These are phyloP conservation scores for Gleditsia sinensis DNA, from an alignment of 306 rosid species.

Conservation along the genomic window DNA sequence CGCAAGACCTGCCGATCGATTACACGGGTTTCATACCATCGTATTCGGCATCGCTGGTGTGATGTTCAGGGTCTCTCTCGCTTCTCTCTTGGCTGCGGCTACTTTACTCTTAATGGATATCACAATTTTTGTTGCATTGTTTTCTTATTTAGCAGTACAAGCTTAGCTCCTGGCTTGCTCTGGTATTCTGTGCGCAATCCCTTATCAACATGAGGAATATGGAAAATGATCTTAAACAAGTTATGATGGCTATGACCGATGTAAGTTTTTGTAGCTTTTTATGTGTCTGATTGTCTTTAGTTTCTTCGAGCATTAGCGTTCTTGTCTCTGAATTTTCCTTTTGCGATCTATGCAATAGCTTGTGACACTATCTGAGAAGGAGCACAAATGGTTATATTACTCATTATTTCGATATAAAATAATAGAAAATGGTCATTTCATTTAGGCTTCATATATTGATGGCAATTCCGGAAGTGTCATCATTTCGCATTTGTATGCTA, in stretches of 20 bases:
- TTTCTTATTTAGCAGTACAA: slow-evolving; percentile 63
- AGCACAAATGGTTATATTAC: not conserved
- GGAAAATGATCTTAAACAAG: slow-evolving; percentile 93
- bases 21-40: slow-evolving; percentile 95
- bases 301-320: not conserved
- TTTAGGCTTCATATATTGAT: no score
- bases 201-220: slow-evolving; percentile 79
- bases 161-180: slow-evolving; percentile 92
- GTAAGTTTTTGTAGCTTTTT: slow-evolving; percentile 45
- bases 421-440: no score
- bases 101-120: not conserved
- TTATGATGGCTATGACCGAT: slow-evolving; percentile 98
- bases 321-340: not conserved
- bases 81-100: not conserved
- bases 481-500: no score
- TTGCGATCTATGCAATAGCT: slow-evolving; percentile 20
- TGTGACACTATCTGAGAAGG: not conserved
- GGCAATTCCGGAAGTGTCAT: no score
- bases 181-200: slow-evolving; percentile 94
- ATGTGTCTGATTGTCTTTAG: no score
- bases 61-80: slow-evolving; percentile 76
- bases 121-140: not conserved
- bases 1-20: slow-evolving; percentile 88
- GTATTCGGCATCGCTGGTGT: slow-evolving; percentile 89
- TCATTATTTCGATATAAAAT: no score